A percentile compares a stretch with the other conserved stretches of the same genome.
phyloP scores from a whole-genome alignment of 2,329 filamentous ascomycete species.

The Penicillium frequentans region DNA sequence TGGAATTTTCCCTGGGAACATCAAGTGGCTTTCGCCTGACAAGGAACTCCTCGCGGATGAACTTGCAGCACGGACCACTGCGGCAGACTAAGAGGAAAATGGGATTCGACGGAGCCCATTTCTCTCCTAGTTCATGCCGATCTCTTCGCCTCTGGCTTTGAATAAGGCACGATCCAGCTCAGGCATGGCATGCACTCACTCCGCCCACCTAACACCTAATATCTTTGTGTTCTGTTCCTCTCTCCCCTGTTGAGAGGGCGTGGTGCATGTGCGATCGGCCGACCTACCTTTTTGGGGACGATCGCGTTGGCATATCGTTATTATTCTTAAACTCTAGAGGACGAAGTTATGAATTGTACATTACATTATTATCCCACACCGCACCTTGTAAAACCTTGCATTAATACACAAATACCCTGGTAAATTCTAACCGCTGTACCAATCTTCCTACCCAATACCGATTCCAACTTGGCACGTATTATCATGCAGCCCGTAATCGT shows the following conservation, averaged over 20 bases:
- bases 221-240: conserved; percentile 6
- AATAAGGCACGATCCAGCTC: conserved; percentile 17
- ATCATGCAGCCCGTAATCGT: neutral
- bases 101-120: conserved; percentile 18
- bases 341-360: conserved; percentile 28
- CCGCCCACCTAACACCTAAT: conserved; percentile 5
- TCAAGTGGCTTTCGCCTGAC: neutral
- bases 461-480: neutral
- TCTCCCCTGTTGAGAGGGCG: neutral
- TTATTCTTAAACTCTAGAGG: conserved; percentile 22
- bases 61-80: conserved; percentile 1
- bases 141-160: conserved; percentile 16
- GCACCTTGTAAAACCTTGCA: neutral
- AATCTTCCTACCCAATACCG: neutral
- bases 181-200: conserved; percentile 3
- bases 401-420: neutral
- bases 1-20: neutral
- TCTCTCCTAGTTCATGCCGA: conserved; percentile 2
- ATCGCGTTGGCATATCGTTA: conserved; percentile 18
- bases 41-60: neutral
- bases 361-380: conserved; percentile 8
- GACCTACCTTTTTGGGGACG: neutral
- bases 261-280: neutral
- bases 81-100: conserved; percentile 5
- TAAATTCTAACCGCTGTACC: neutral